Percentiles rank a stretch among this genome's conserved stretches.
These are phyloP conservation scores for Hypoxylon rickii DNA, from an alignment of 495 filamentous ascomycete genomes.

Conservation along the genomic window DNA sequence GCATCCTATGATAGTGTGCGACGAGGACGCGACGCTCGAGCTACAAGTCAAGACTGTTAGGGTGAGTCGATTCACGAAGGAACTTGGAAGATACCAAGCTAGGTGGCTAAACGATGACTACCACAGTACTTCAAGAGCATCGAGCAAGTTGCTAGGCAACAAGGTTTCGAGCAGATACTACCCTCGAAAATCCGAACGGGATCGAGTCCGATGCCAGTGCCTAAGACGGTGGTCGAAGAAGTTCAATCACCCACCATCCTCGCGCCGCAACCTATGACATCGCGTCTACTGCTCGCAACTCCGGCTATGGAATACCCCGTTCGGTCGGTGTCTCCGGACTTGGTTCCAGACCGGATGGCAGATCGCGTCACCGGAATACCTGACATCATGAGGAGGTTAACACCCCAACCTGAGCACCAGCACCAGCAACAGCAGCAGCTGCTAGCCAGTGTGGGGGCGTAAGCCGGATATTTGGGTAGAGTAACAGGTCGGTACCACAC, in stretches of 20 bases:
- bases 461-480: constrained; percentile 2
- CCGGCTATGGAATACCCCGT: constrained; percentile 55
- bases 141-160: constrained; percentile 59
- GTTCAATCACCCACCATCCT: constrained; percentile 50
- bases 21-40: constrained; percentile 84
- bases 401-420: constrained; percentile 48
- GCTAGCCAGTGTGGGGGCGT: constrained; percentile 37
- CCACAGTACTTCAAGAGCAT: constrained; percentile 70
- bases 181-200: constrained; percentile 53
- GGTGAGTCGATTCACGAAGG: constrained; percentile 41
- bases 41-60: constrained; percentile 87
- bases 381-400: constrained; percentile 48
- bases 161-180: constrained; percentile 64
- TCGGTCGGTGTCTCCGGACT: constrained; percentile 56
- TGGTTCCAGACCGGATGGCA: constrained; percentile 71
- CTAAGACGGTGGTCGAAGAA: constrained; percentile 39
- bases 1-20: constrained; percentile 79
- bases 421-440: too few species aligned
- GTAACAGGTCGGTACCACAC: too few species aligned
- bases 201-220: constrained; percentile 31
- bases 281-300: constrained; percentile 48
- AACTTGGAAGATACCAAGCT: constrained; percentile 1
- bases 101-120: background rate
- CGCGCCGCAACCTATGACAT: constrained; percentile 53
- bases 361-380: constrained; percentile 61